A percentile compares a stretch with the other conserved stretches of the same genome.
Evolutionary conservation across 495 filamentous ascomycete genomes (phyloP).

Genomic region (Glutinoglossum americanum): DNA sequence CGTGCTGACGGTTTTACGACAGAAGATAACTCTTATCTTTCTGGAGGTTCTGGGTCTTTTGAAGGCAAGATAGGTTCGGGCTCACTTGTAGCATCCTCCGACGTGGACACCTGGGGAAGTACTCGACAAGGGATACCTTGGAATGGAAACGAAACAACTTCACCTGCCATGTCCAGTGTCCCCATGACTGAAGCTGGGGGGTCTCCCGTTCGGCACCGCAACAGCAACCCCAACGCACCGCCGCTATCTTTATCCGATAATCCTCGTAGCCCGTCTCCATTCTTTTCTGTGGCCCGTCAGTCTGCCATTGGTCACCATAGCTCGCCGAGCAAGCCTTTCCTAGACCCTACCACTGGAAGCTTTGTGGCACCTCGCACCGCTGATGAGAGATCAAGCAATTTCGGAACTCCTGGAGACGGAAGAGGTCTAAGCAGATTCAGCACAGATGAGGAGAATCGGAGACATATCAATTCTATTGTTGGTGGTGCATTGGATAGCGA

Average conservation of each 20-base stretch:
- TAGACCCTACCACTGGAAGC: slow-evolving; percentile 12
- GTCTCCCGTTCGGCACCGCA: slow-evolving; percentile 14
- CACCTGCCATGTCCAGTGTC: slow-evolving; percentile 20
- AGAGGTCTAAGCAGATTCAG: not conserved
- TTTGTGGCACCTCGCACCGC: slow-evolving; percentile 6
- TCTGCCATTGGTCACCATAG: slow-evolving; percentile 13
- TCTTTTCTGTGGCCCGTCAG: slow-evolving; percentile 13
- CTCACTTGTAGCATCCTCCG: slow-evolving; percentile 5
- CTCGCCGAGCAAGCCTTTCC: slow-evolving; percentile 12
- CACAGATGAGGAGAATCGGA: not conserved
- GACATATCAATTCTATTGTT: slow-evolving; percentile 1
- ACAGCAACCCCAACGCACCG: slow-evolving; percentile 14
- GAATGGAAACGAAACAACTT: slow-evolving; percentile 44
- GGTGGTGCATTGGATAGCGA: not conserved
- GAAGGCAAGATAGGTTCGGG: slow-evolving; percentile 5
- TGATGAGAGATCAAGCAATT: slow-evolving; percentile 1
- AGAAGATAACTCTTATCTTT: slow-evolving; percentile 1
- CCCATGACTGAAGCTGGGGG: not conserved
- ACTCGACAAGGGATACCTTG: slow-evolving; percentile 24
- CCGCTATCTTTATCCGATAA: slow-evolving; percentile 10
- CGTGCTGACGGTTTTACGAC: not conserved
- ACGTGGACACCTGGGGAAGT: slow-evolving; percentile 4
- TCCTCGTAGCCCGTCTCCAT: slow-evolving; percentile 14
- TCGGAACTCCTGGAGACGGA: not conserved
- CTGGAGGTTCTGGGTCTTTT: not conserved